Base-by-base conservation (phyloP, 495 filamentous ascomycete genomes). In the Geoglossum glabrum region DNA sequence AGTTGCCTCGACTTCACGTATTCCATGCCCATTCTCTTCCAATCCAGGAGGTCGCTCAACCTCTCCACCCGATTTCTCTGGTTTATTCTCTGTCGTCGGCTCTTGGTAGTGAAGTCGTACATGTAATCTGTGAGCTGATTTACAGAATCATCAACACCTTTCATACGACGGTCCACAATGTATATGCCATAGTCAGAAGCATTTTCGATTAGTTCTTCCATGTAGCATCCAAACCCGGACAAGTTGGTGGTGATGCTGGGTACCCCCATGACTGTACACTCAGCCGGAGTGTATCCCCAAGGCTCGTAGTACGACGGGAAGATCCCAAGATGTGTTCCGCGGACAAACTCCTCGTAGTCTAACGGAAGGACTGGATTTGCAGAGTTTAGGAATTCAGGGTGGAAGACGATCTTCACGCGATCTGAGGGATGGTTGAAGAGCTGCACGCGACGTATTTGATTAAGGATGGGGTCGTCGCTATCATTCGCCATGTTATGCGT, bases 401-500 rank as follows among this genome's bases (percentile, higher is more conserved):
- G 92, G 79, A 98, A 98, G 63, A 98, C 76, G 61, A 98, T 76
- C 76, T 98, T 98, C 66, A 98, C 92, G 13, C 93, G 85, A 69
- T 98, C 92, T 2, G 81, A 82, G 1, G 87, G 84, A 64, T 94
- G 85, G 69, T 98, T 98, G 75, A 98, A 98, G 33, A 98, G 80
- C 64, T 96, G 87, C 40, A 95, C 93, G 27, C 92, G 81, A 34
- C 92, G 87, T 59, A 98, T 85, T 70, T 98, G 92, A 73, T 95
- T 95, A 58, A 98, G 71, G 62, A 98, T 88, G 27, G 90, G 92
- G 62, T 98, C 92, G 52, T 95, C 90, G 17, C 73, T 65, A 69
- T 98, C 92, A 64, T 95, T 94, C 63, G 83, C 72, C 92, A 98
- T 98, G 74, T 98, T 98, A 74, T 98, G 92, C n/a, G 92, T 98